Evolutionary conservation across 805 yeast genomes (phyloP), one percentile per base, ranked within the genome.

Genomic region (Ogataea glucozyma): DNA sequence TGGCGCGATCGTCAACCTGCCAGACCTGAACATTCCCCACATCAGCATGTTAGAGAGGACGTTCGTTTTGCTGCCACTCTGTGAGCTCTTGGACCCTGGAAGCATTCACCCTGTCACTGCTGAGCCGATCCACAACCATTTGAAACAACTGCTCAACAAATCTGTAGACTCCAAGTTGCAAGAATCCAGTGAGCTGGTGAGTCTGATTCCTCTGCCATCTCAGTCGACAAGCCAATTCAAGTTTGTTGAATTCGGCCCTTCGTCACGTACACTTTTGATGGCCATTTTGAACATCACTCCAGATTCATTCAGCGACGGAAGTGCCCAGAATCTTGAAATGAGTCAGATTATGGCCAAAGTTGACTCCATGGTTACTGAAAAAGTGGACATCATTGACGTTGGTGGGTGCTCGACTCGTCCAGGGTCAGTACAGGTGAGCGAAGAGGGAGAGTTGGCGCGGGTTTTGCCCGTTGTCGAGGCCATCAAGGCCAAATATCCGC

Each of bases 361-460:
- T 0, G 59, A 64, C 30, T 49, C 63, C 27, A 73, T 86, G 72
- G 72, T 79, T 5, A 54, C 61, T 0, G 66, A 73, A 17, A 89
- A 88, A 1, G 87, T 89, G n/a, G 70, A 72, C 20, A 85, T 93
- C 22, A 71, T 93, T 27, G 99, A 93, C 61, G 75, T 93, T 41
- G 99, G 99, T 7, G 99, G 99, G 2, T 87, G 88, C 44, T 88
- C 97, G 1, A 93, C 99, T 0, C 75, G 95, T 38, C 99, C 99
- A 0, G 88, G 88, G 1, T 79, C 95, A 1, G 56, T 51, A 1
- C 87, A 79, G 41, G 82, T 85, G 0, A 56, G 75, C 2, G 73
- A 62, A 16, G 75, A 74, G n/a, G 90, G 78, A 42, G 99, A 93
- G 60, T 53, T 85, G 35, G 55, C 54, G 3, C 66, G 98, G 31